Conservation (phyloP, 1,284 basidiomycete genomes). For the Lentinus polychrous region DNA sequence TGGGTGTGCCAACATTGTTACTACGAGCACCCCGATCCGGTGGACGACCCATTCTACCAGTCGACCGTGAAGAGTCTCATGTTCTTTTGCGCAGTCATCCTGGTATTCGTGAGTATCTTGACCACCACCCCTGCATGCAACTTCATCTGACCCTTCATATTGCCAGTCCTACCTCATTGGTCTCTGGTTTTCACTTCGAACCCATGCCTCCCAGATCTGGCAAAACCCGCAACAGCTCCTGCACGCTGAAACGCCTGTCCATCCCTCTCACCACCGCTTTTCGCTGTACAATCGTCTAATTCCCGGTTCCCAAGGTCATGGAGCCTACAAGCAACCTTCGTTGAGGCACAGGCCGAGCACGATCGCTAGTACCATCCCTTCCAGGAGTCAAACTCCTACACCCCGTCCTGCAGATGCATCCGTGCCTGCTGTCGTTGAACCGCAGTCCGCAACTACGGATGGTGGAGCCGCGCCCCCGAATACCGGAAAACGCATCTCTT, state of each 20-base stretch:
- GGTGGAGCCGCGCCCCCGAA: conserved; percentile 12
- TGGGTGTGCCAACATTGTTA: conserved; percentile 93
- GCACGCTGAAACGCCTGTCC: conserved; percentile 55
- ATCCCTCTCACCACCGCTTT: conserved; percentile 47
- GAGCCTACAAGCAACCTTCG: conserved; percentile 9
- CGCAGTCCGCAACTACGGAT: conserved; percentile 4
- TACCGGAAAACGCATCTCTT: conserved; percentile 39
- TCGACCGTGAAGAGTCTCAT: conserved; percentile 89
- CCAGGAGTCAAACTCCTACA: conserved; percentile 35
- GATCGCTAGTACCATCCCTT: conserved; percentile 29
- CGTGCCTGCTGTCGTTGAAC: conserved; percentile 7
- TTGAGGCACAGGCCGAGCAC: conserved; percentile 41
- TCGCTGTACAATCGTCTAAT: conserved; percentile 71
- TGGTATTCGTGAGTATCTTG: conserved; percentile 74
- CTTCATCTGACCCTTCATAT: conserved; percentile 6
- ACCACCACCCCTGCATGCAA: neutral
- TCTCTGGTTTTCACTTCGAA: conserved; percentile 97
- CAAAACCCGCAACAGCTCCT: conserved; percentile 90
- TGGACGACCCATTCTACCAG: conserved; percentile 94
- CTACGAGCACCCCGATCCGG: conserved; percentile 92
- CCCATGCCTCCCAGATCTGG: conserved; percentile 99
- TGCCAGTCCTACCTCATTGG: conserved; percentile 91
- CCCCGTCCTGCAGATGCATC: conserved; percentile 26
- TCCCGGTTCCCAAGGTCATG: conserved; percentile 21
- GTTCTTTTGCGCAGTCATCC: conserved; percentile 88